Evolutionary conservation across 768 basidiomycete genomes (phyloP).

Genomic region (Pleurotus cornucopiae): DNA sequence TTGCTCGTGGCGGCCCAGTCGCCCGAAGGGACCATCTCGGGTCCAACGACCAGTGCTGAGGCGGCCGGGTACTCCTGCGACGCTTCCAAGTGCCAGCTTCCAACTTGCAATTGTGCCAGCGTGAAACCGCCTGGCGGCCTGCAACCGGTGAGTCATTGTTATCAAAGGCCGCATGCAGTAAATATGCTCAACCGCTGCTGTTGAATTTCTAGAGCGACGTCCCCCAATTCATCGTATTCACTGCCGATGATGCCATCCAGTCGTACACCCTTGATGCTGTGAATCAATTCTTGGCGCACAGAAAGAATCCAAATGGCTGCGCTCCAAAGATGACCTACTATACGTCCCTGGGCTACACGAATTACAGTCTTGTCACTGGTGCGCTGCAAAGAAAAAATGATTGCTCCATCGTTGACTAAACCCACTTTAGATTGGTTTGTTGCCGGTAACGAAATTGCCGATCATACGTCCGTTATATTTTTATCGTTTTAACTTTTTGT

Average conservation of each 20-base stretch:
- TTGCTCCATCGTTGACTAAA: not conserved
- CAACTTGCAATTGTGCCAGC: conserved; percentile 71
- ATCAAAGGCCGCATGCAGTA: not conserved
- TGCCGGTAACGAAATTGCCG: conserved; percentile 80
- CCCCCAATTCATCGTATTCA: conserved; percentile 69
- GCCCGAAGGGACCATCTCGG: conserved; percentile 42
- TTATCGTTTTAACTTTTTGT: conserved; percentile 4
- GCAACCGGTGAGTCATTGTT: conserved; percentile 42
- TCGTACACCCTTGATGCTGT: conserved; percentile 71
- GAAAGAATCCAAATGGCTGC: conserved; percentile 77
- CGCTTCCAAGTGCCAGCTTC: conserved; percentile 57
- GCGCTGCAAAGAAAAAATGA: conserved; percentile 7
- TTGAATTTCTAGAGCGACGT: conserved; percentile 40
- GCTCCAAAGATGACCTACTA: conserved; percentile 74
- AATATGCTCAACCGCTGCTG: not conserved
- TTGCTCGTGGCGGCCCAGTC: conserved; percentile 29
- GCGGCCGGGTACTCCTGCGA: conserved; percentile 75
- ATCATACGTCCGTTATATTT: conserved; percentile 54
- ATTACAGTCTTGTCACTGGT: conserved; percentile 69
- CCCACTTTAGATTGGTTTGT: conserved; percentile 62
- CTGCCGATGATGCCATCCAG: conserved; percentile 75
- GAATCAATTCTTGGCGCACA: conserved; percentile 70
- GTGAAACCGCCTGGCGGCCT: conserved; percentile 71
- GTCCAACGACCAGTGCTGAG: conserved; percentile 44
- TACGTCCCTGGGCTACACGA: conserved; percentile 67